phyloP scores from a whole-genome alignment of 441 rosid species.

The Caryocar brasiliense region DNA sequence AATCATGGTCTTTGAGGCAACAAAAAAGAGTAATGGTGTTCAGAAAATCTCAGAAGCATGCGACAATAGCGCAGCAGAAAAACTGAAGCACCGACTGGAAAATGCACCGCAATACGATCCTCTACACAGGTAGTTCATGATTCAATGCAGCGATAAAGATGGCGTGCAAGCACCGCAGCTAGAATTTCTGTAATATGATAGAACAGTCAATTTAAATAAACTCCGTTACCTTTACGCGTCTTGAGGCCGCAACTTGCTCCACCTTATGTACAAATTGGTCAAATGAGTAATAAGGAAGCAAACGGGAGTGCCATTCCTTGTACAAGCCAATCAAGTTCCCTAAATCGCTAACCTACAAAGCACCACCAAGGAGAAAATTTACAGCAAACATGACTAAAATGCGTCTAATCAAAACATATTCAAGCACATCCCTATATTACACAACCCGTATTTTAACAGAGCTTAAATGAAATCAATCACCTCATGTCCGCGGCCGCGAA shows the following conservation, averaged over 20 bases:
- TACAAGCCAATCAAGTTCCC: slow-evolving; percentile 68
- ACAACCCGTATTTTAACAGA: neutral
- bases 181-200: no score
- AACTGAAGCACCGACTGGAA: no score
- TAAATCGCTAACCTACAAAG: slow-evolving; percentile 57
- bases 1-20: no score
- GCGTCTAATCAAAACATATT: neutral
- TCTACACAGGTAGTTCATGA: no score
- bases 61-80: no score
- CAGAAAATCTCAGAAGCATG: no score
- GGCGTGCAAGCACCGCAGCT: no score
- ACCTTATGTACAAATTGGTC: slow-evolving; percentile 76
- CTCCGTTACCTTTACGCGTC: slow-evolving; percentile 61
- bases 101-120: no score
- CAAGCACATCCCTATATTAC: neutral
- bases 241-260: slow-evolving; percentile 71
- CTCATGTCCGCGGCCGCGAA: slow-evolving; percentile 75
- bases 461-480: slow-evolving; percentile 11
- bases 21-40: no score
- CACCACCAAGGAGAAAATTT: neutral
- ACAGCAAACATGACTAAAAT: neutral
- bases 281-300: slow-evolving; percentile 73
- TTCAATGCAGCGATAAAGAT: no score
- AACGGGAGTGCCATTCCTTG: slow-evolving; percentile 75
- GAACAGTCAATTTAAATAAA: no score